Conservation (phyloP, 2,329 filamentous ascomycete species). For the Fusarium succisae region DNA sequence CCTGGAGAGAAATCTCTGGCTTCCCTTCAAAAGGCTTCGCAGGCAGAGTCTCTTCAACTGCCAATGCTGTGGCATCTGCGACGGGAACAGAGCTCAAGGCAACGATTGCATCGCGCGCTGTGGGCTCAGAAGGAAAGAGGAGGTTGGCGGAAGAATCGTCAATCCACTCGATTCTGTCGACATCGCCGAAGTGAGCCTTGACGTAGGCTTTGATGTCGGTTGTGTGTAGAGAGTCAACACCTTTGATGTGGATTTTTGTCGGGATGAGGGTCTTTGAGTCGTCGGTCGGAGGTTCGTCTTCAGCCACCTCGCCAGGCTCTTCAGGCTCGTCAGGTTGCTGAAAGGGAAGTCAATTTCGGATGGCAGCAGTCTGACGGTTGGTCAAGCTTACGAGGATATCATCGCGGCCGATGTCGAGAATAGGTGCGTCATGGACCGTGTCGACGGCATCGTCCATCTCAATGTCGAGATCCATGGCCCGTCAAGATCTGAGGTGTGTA, state of each 20-base stretch:
- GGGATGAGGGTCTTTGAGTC: slow-evolving; percentile 45
- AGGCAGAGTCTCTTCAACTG: slow-evolving; percentile 70
- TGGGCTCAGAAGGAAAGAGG: slow-evolving; percentile 69
- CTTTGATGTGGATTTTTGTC: slow-evolving; percentile 82
- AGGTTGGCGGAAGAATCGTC: slow-evolving; percentile 92
- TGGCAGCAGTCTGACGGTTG: background rate
- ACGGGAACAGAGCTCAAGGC: slow-evolving; percentile 63
- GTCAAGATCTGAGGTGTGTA: background rate
- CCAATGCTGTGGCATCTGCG: slow-evolving; percentile 63
- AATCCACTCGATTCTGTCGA: slow-evolving; percentile 86
- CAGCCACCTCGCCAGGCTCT: slow-evolving; percentile 51
- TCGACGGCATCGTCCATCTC: slow-evolving; percentile 74
- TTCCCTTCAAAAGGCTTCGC: slow-evolving; percentile 75
- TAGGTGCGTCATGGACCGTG: slow-evolving; percentile 41
- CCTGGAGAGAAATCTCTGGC: slow-evolving; percentile 73
- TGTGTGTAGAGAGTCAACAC: slow-evolving; percentile 83
- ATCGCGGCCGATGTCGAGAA: slow-evolving; percentile 44
- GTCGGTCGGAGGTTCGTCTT: slow-evolving; percentile 45
- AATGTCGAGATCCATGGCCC: slow-evolving; percentile 73
- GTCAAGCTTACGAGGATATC: slow-evolving; percentile 50
- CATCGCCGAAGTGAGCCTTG: slow-evolving; percentile 68
- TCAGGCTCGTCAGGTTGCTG: slow-evolving; percentile 51
- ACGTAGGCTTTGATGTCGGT: slow-evolving; percentile 82
- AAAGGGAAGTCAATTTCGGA: slow-evolving; percentile 23
- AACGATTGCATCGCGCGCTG: slow-evolving; percentile 63